Evolutionary conservation across 2,329 filamentous ascomycete genomes (phyloP).

Genomic region (Fusarium poae): DNA sequence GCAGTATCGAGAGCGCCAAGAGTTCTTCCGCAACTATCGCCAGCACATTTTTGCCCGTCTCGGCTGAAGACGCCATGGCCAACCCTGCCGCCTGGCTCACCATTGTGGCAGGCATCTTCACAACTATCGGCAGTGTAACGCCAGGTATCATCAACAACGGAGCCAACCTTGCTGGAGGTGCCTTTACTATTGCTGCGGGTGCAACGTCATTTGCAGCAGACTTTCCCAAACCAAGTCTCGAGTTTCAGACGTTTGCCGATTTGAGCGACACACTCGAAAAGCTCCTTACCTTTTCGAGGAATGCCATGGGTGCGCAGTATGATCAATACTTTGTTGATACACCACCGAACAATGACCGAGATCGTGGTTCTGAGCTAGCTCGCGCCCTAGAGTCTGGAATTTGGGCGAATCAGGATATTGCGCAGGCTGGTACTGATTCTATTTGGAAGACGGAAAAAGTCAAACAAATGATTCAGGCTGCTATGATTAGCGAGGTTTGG

Average conservation of each 20-base stretch:
- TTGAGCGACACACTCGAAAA: background rate
- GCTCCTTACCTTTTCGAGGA: background rate
- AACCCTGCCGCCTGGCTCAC: conserved; percentile 7
- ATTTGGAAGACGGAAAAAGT: background rate
- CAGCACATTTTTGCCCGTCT: background rate
- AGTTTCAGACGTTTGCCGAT: background rate
- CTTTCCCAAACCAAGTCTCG: background rate
- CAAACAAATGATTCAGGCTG: background rate
- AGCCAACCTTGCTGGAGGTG: background rate
- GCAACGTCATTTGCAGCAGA: conserved; percentile 4
- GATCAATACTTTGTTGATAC: conserved; percentile 4
- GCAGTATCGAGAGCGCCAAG: background rate
- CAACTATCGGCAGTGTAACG: background rate
- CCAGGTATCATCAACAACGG: background rate
- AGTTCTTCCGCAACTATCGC: background rate
- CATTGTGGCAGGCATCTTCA: conserved; percentile 7
- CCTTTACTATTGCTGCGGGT: conserved; percentile 3
- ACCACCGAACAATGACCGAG: conserved; percentile 2
- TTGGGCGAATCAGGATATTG: conserved; percentile 5
- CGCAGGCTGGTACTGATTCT: background rate
- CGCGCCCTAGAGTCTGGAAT: background rate
- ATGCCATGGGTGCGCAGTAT: background rate
- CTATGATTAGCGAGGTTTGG: conserved; percentile 15
- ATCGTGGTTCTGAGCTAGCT: background rate
- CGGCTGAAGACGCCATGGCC: background rate